Evolutionary conservation across 192 early-diverging fungal genomes (phyloP).

Genomic region (Pilobolus umbonatus): DNA sequence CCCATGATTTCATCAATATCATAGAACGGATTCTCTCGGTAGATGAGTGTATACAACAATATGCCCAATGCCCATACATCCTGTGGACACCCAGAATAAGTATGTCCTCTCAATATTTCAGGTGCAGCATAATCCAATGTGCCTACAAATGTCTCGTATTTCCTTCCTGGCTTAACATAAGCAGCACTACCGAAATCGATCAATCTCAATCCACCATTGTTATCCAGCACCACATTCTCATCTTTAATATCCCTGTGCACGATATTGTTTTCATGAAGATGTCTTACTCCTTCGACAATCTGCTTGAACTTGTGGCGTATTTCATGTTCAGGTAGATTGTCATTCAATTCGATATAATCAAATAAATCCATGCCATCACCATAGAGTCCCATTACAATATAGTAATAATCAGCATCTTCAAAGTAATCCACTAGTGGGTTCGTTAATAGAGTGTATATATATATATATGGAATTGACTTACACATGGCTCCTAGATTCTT

Average conservation of each 20-base stretch:
- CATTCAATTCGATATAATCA: constrained; percentile 65
- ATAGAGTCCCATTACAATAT: constrained; percentile 59
- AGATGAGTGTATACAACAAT: constrained; percentile 69
- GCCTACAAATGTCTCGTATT: constrained; percentile 69
- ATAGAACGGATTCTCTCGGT: constrained; percentile 70
- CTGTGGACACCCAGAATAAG: constrained; percentile 69
- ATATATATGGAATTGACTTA: no score
- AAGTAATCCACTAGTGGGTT: constrained; percentile 69
- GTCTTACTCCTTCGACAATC: constrained; percentile 50
- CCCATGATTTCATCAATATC: constrained; percentile 59
- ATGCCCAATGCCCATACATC: constrained; percentile 84
- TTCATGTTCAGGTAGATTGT: constrained; percentile 47
- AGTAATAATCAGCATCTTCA: constrained; percentile 71
- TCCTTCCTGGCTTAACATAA: constrained; percentile 45
- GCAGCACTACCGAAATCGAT: constrained; percentile 81
- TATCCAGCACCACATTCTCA: constrained; percentile 78
- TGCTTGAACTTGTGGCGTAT: constrained; percentile 55
- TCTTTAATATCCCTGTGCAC: constrained; percentile 88
- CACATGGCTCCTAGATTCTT: no score
- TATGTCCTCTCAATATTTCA: constrained; percentile 60
- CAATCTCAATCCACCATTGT: constrained; percentile 55
- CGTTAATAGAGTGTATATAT: no score
- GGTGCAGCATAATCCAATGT: constrained; percentile 77
- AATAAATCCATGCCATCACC: constrained; percentile 62
- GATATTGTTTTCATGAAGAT: constrained; percentile 60